Percentiles rank a stretch among this genome's conserved stretches.
These are phyloP conservation scores for Tylopilus vinaceipallidus DNA, from an alignment of 768 basidiomycete species.

Conservation along the genomic window DNA sequence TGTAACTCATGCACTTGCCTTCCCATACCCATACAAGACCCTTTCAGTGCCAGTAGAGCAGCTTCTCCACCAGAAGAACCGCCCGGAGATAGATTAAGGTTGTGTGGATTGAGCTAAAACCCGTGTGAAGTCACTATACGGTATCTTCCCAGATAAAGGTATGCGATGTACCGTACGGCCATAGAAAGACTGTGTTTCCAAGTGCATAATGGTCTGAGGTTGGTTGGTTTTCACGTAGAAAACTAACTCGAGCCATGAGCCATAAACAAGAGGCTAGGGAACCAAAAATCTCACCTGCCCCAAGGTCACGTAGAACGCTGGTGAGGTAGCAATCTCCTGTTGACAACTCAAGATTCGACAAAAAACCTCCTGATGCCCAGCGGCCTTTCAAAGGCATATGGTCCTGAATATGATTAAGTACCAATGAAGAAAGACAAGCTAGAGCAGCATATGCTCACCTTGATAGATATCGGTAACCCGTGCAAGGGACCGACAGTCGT, in stretches of 20 bases:
- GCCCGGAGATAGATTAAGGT: constrained; percentile 42
- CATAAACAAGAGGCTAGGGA: neutral
- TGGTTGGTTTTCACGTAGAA: constrained; percentile 46
- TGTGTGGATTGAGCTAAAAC: constrained; percentile 43
- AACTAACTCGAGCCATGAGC: constrained; percentile 23
- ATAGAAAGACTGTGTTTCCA: constrained; percentile 35
- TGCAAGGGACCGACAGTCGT: constrained; percentile 43
- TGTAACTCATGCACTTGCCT: constrained; percentile 29
- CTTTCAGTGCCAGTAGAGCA: constrained; percentile 45
- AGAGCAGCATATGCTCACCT: constrained; percentile 24
- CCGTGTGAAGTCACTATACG: neutral
- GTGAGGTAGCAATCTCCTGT: constrained; percentile 30
- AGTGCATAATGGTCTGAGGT: constrained; percentile 42
- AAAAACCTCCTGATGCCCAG: constrained; percentile 37
- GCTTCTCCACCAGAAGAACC: constrained; percentile 56
- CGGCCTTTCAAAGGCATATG: constrained; percentile 41
- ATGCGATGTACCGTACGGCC: constrained; percentile 26
- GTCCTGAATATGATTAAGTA: constrained; percentile 28
- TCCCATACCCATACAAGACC: constrained; percentile 45
- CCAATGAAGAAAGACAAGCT: neutral
- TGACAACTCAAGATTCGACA: constrained; percentile 21
- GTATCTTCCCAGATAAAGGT: neutral
- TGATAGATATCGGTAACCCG: constrained; percentile 40
- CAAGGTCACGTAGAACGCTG: constrained; percentile 39
- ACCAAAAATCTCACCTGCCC: constrained; percentile 35